These are phyloP conservation scores for Moelleriella libera DNA, from an alignment of 2,329 filamentous ascomycete genomes.

Conservation along the genomic window DNA sequence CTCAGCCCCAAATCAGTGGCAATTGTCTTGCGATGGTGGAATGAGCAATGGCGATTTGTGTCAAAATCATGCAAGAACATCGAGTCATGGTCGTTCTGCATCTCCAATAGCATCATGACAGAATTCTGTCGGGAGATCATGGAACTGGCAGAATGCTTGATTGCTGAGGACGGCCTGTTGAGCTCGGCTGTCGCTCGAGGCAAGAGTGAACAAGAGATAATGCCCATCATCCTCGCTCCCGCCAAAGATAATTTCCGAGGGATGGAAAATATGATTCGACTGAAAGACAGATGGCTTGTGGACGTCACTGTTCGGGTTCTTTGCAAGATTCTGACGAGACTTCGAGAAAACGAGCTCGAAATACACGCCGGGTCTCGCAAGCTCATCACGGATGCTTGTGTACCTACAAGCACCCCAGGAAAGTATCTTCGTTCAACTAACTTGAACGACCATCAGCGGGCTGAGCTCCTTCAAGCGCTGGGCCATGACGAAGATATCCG, in stretches of 20 bases:
- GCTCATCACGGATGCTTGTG: slow-evolving; percentile 53
- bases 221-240: slow-evolving; percentile 23
- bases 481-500: slow-evolving; percentile 42
- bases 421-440: slow-evolving; percentile 58
- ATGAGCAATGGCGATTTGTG: slow-evolving; percentile 67
- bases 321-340: slow-evolving; percentile 65
- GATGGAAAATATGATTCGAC: slow-evolving; percentile 76
- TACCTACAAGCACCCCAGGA: slow-evolving; percentile 37
- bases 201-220: slow-evolving; percentile 22
- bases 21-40: slow-evolving; percentile 68
- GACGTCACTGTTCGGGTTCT: slow-evolving; percentile 70
- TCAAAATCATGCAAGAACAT: slow-evolving; percentile 71
- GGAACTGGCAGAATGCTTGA: slow-evolving; percentile 76
- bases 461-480: slow-evolving; percentile 56
- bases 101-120: slow-evolving; percentile 68
- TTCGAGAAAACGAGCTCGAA: slow-evolving; percentile 65
- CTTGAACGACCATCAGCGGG: slow-evolving; percentile 67
- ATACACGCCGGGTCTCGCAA: slow-evolving; percentile 45
- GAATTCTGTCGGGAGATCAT: slow-evolving; percentile 92
- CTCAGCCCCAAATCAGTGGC: slow-evolving; percentile 47
- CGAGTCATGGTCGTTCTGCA: slow-evolving; percentile 65
- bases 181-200: slow-evolving; percentile 42
- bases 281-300: slow-evolving; percentile 78
- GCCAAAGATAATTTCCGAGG: slow-evolving; percentile 40
- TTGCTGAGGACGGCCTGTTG: slow-evolving; percentile 75